Conservation (phyloP, 805 yeast species). For the Nakazawaea wyomingensis region DNA sequence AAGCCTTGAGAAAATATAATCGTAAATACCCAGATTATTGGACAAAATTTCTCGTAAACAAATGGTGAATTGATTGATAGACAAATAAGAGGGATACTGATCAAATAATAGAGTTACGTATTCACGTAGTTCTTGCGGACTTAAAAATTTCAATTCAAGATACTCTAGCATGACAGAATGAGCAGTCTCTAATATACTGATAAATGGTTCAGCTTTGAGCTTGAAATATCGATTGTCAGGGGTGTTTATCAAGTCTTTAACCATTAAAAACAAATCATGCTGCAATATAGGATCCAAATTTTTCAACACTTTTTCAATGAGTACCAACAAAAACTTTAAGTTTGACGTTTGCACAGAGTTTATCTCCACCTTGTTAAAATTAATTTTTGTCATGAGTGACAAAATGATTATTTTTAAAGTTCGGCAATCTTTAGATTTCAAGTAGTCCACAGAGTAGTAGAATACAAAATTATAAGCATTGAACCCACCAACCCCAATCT, state of each 20-base stretch:
- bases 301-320: conserved; percentile 39
- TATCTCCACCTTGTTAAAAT: conserved; percentile 22
- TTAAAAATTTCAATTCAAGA: conserved; percentile 14
- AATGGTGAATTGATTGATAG: conserved; percentile 1
- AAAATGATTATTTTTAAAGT: conserved; percentile 24
- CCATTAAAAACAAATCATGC: conserved; percentile 19
- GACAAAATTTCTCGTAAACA: background rate
- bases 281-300: conserved; percentile 21
- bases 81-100: conserved; percentile 6
- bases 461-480: conserved; percentile 59
- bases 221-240: conserved; percentile 17
- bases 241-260: conserved; percentile 20
- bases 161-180: conserved; percentile 52
- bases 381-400: conserved; percentile 23
- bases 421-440: conserved; percentile 24
- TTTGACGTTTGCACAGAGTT: conserved; percentile 32
- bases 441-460: conserved; percentile 39
- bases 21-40: conserved; percentile 11
- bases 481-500: conserved; percentile 62
- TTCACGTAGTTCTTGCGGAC: background rate
- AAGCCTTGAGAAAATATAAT: conserved; percentile 1
- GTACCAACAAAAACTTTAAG: conserved; percentile 39
- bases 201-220: conserved; percentile 17
- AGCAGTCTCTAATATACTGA: conserved; percentile 48
- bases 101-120: background rate